phyloP scores from a whole-genome alignment of 1,139 yeast genomes.

The Yamadazyma atlantica region DNA sequence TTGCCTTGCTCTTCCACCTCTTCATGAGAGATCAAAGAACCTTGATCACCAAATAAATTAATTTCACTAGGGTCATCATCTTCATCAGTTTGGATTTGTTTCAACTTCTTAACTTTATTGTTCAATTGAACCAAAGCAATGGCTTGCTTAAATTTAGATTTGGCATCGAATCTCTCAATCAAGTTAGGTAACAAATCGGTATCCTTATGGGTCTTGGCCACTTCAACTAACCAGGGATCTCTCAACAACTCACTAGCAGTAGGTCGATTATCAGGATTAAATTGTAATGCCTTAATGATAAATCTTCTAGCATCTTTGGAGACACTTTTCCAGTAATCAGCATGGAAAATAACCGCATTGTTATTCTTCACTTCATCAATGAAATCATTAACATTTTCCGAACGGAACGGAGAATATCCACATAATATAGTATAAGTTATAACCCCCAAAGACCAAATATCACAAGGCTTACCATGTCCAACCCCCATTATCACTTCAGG shows the following conservation, averaged over 20 bases:
- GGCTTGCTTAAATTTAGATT: conserved; percentile 81
- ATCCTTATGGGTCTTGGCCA: conserved; percentile 47
- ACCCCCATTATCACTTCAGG: conserved; percentile 78
- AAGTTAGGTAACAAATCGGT: conserved; percentile 69
- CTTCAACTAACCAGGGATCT: conserved; percentile 68
- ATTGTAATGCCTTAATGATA: conserved; percentile 62
- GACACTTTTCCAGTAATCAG: conserved; percentile 81
- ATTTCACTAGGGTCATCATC: conserved; percentile 57
- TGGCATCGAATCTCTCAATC: conserved; percentile 77
- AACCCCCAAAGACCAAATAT: conserved; percentile 90
- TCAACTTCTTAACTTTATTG: conserved; percentile 69
- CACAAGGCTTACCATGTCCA: conserved; percentile 93
- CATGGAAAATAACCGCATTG: conserved; percentile 78
- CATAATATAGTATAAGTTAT: conserved; percentile 86
- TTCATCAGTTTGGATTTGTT: conserved; percentile 49
- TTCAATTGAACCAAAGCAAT: conserved; percentile 77
- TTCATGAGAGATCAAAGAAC: conserved; percentile 10
- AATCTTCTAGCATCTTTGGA: conserved; percentile 75
- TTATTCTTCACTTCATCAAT: conserved; percentile 70
- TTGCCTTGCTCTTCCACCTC: conserved; percentile 15
- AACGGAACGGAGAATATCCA: conserved; percentile 89
- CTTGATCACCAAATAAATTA: conserved; percentile 40
- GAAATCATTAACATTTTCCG: conserved; percentile 81
- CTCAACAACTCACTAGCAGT: conserved; percentile 61
- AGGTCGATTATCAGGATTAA: conserved; percentile 64